Evolutionary conservation across 495 filamentous ascomycete species (phyloP), one percentile per base, ranked within the genome.

Genomic region (Annulohypoxylon maeteangense): DNA sequence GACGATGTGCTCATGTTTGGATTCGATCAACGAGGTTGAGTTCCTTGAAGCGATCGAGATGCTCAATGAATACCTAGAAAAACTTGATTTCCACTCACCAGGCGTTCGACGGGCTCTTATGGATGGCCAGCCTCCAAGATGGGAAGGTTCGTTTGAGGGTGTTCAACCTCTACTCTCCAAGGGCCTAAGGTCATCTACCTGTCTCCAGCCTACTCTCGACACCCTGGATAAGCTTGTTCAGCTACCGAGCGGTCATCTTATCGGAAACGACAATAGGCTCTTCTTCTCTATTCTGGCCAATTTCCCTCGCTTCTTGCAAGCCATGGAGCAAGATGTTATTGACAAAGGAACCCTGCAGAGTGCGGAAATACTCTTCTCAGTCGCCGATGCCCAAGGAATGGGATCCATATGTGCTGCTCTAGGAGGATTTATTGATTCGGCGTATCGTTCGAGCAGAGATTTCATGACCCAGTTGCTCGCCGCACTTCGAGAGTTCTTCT

Each of bases 21-120:
- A 98, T 75, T 98, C 95, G 1, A 94, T 97, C 67, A 94, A 97
- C 66, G 95, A 98, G 78, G 88, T 89, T 11, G 95, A 99, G 76
- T 99, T 97, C 73, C 86, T 95, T 61, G 94, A 97, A 74, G 93
- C 91, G 47, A 82, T 97, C 16, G 89, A 90, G 36, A 97, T 98
- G 90, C 85, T 99, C n/a, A 91, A 97, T 34, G 91, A 92, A 72
- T 87, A 97, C 54, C 76, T 99, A 38, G 86, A 88, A 71, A 94
- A 94, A 68, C 83, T 98, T 42, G 91, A 98, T 77, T 87, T 99
- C 36, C 85, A 86, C 55, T 89, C 93, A 63, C 85, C 90, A 0
- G 83, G 78, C 44, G 88, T 93, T 7, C 87, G 94, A 23, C 79
- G 85, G 34, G 78, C 90, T 45, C 84, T 99, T 23, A 83, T 90